Base-by-base conservation (phyloP, 208 protist genomes). In the Acanthamoeba culbertsoni region DNA sequence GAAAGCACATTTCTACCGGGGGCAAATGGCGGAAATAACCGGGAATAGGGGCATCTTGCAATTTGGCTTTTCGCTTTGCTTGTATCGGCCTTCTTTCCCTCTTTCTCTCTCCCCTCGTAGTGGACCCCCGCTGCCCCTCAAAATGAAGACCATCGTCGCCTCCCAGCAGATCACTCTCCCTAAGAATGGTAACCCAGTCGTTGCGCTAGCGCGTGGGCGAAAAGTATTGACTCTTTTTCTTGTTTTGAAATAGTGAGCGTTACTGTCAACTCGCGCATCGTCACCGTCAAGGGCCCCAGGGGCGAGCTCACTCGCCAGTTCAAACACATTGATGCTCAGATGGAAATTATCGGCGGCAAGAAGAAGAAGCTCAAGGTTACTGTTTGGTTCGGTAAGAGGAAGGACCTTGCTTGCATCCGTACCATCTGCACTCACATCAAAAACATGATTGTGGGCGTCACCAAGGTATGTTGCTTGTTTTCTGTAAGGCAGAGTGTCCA, bases 391-490 rank as follows among this genome's bases (percentile, higher is more conserved):
- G 98, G 98, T 65, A 97, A 95, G 93, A 97, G 98, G 93, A 99
- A 99, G 96, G 93, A 98, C 88, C 97, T 98, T 53, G 98, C 99
- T 68, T 98, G 97, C 95, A 97, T 99, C 92, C 98, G 98, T 95
- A 99, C 99, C 63, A 95, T 99, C 73, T 94, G 97, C 91, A 96
- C 98, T 37, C 98, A 99, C 96, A 98, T 99, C 73, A 92, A 98
- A 94, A 99, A 99, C 97, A 99, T 99, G 98, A 99, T 99, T 93
- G 99, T 96, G 82, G 99, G 99, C 96, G 99, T 99, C 82, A 99
- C 98, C 86, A 98, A 99, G 79, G 96, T 97, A 45, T 31, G 77
- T 59, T 4, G 62, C 20, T 23, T 46, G 14, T 43, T 35, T 95
- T 59, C 14, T 82, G 35, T 95, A 33, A 26, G n/a, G 31, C 33